phyloP scores from a whole-genome alignment of 768 basidiomycete species.

The Tylopilus felleus region DNA sequence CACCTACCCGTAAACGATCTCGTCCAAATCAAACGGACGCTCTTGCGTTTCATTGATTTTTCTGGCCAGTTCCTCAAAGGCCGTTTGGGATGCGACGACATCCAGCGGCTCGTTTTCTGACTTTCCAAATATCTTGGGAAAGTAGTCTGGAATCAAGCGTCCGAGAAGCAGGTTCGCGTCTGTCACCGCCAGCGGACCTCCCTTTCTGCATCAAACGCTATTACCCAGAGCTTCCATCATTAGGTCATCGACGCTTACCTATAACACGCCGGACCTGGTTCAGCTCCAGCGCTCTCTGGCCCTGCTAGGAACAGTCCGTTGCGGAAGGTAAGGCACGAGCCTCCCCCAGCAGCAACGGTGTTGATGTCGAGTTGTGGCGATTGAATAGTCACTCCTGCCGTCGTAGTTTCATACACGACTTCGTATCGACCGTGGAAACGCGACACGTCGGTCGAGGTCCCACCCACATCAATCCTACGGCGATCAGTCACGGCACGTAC shows the following conservation, averaged over 20 bases:
- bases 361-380: slow-evolving; percentile 94
- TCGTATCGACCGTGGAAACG: slow-evolving; percentile 90
- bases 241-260: slow-evolving; percentile 43
- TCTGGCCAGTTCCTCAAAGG: slow-evolving; percentile 65
- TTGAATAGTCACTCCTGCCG: slow-evolving; percentile 90
- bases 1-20: slow-evolving; percentile 82
- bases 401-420: slow-evolving; percentile 92
- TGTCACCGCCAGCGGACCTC: slow-evolving; percentile 87
- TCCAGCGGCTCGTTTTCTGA: slow-evolving; percentile 85
- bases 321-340: slow-evolving; percentile 81
- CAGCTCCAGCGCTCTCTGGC: slow-evolving; percentile 89
- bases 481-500: not conserved
- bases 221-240: not conserved
- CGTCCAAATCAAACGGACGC: slow-evolving; percentile 64
- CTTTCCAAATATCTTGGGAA: slow-evolving; percentile 94
- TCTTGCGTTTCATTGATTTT: slow-evolving; percentile 69
- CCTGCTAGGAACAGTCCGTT: slow-evolving; percentile 91
- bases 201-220: slow-evolving; percentile 53
- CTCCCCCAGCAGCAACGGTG: slow-evolving; percentile 94
- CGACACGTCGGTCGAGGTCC: slow-evolving; percentile 94
- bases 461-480: slow-evolving; percentile 82
- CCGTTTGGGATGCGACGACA: slow-evolving; percentile 57
- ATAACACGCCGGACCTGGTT: slow-evolving; percentile 92
- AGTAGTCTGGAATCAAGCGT: slow-evolving; percentile 83
- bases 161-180: slow-evolving; percentile 92